A percentile compares a stretch with the other conserved stretches of the same genome.
Conservation (phyloP, 2,329 filamentous ascomycete genomes). For the Ceratocystis ficicola region DNA sequence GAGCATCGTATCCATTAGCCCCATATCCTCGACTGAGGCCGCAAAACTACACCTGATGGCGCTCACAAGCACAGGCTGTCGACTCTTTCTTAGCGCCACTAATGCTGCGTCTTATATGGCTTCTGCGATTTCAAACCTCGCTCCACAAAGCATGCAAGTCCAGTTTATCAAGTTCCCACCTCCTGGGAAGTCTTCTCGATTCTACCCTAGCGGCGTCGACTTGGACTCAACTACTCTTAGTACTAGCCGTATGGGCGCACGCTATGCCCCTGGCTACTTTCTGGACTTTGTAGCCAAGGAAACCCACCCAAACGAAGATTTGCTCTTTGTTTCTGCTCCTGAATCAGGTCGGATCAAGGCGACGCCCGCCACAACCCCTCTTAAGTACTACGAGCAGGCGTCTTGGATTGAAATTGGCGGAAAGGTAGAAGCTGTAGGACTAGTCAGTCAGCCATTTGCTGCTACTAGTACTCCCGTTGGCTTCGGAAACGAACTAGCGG, state of each 20-base stretch:
- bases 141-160: conserved; percentile 93
- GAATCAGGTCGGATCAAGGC: conserved; percentile 75
- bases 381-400: conserved; percentile 64
- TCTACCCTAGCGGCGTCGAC: conserved; percentile 35
- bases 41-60: conserved; percentile 80
- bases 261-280: conserved; percentile 82
- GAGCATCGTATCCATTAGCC: conserved; percentile 70
- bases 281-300: conserved; percentile 64
- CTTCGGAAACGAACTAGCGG: conserved; percentile 88
- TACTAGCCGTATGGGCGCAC: conserved; percentile 40
- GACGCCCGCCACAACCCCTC: conserved; percentile 39
- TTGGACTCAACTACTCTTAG: conserved; percentile 39
- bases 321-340: conserved; percentile 72
- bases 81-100: conserved; percentile 84
- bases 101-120: conserved; percentile 58
- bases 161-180: conserved; percentile 94
- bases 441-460: conserved; percentile 60
- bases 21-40: conserved; percentile 68
- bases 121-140: conserved; percentile 46
- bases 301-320: conserved; percentile 47
- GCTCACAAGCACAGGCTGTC: conserved; percentile 77
- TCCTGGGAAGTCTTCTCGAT: conserved; percentile 30
- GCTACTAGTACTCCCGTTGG: conserved; percentile 57
- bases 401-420: conserved; percentile 66
- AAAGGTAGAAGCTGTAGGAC: conserved; percentile 63